A percentile compares a stretch with the other conserved stretches of the same genome.
These are phyloP conservation scores for Fraxinus xanthoxyloides DNA, from an alignment of 305 asterid species.

Conservation along the genomic window DNA sequence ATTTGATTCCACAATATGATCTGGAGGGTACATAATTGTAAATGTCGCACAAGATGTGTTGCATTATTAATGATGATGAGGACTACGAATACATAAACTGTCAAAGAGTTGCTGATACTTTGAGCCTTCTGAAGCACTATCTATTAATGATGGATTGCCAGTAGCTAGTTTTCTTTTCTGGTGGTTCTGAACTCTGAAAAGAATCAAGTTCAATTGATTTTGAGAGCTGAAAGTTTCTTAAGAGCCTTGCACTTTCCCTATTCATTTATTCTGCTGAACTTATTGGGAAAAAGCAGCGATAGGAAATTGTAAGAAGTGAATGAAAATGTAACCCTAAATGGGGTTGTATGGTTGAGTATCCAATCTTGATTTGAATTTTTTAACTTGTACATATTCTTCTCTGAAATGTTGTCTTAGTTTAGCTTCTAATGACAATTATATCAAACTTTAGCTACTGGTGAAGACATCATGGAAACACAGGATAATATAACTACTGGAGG, in stretches of 20 bases:
- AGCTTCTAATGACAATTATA: constrained; percentile 14
- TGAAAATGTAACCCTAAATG: not conserved
- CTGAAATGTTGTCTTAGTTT: not conserved
- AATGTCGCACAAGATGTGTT: not conserved
- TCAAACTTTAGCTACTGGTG: constrained; percentile 38
- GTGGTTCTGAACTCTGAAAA: not conserved
- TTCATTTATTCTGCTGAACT: not conserved
- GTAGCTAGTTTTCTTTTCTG: not conserved
- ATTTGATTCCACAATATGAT: not conserved
- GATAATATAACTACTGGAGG: constrained; percentile 26
- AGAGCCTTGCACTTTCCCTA: not conserved
- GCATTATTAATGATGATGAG: not conserved
- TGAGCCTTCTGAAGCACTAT: not conserved
- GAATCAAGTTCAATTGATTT: not conserved
- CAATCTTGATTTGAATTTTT: not conserved
- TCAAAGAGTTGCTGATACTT: not conserved
- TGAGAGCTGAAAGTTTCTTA: not conserved
- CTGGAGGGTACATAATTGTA: not conserved
- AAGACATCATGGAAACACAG: constrained; percentile 34
- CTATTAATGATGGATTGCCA: not conserved
- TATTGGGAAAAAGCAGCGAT: not conserved
- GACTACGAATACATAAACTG: not conserved
- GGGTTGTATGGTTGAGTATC: not conserved
- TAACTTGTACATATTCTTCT: constrained; percentile 8
- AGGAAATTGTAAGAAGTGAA: not conserved